A percentile compares a stretch with the other conserved stretches of the same genome.
Evolutionary conservation across 2,329 filamentous ascomycete species (phyloP).

Genomic region (Monosporascus sp.): DNA sequence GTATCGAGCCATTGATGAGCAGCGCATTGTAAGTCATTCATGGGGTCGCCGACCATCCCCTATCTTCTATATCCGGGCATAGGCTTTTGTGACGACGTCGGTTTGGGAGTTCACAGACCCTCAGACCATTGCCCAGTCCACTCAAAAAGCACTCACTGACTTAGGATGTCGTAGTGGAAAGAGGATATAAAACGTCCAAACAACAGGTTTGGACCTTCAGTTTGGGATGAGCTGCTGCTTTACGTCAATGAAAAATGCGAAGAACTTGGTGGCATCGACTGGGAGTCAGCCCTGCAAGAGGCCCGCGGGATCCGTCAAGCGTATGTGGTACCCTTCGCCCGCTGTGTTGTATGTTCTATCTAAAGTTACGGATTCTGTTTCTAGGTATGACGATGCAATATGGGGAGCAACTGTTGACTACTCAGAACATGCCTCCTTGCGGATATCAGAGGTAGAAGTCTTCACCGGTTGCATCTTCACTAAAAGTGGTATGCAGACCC

Average conservation of each 20-base stretch:
- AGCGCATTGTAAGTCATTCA: slow-evolving; percentile 40
- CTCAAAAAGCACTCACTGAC: too few species aligned
- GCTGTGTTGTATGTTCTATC: background rate
- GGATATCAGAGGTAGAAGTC: slow-evolving; percentile 47
- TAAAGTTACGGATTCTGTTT: background rate
- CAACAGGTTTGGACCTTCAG: slow-evolving; percentile 23
- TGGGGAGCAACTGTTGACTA: slow-evolving; percentile 36
- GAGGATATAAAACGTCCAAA: slow-evolving; percentile 37
- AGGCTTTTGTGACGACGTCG: too few species aligned
- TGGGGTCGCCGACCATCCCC: too few species aligned
- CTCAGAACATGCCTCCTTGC: slow-evolving; percentile 39
- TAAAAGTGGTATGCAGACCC: slow-evolving; percentile 42
- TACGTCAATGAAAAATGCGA: slow-evolving; percentile 24
- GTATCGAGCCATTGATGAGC: slow-evolving; percentile 70
- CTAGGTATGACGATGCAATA: slow-evolving; percentile 43
- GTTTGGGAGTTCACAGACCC: too few species aligned
- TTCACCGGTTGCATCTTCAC: slow-evolving; percentile 54
- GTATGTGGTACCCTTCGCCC: slow-evolving; percentile 28
- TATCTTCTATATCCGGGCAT: too few species aligned
- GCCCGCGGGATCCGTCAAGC: slow-evolving; percentile 41
- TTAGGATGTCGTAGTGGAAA: slow-evolving; percentile 32
- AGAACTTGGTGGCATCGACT: slow-evolving; percentile 27
- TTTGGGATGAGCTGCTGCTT: slow-evolving; percentile 40
- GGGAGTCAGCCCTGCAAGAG: slow-evolving; percentile 28
- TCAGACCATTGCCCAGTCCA: too few species aligned